Evolutionary conservation across 495 filamentous ascomycete genomes (phyloP), one percentile per base, ranked within the genome.

Genomic region (Aspergillus haitiensis): DNA sequence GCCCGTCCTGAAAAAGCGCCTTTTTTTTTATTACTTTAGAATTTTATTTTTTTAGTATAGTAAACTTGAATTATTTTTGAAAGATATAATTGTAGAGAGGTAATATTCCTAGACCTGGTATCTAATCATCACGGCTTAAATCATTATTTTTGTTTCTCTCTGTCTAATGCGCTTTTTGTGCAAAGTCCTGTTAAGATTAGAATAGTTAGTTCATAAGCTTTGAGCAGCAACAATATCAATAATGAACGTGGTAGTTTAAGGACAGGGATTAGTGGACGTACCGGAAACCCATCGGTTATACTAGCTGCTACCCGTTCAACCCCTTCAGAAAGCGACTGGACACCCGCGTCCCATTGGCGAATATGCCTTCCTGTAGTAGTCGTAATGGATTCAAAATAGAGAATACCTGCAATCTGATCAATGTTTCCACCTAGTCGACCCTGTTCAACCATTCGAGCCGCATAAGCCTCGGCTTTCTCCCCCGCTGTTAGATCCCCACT

Each of bases 381-480:
- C 15, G 80, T 78, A 39, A 81, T 83, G 2, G 68, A 64, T 58
- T 92, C 88, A 67, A 98, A 98, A 67, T 84, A 90, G 44, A 98
- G 94, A 9, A 93, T 72, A 12, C 89, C 79, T 60, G 92, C 90
- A 67, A 98, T 95, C 78, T 98, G 94, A 73, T 98, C 95, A 67
- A 98, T 97, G 50, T 85, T 85, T 8, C 94, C 94, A 2, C 83
- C 82, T 59, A 98, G 73, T 27, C 94, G 85, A 13, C 89, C 90
- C 72, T 97, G 92, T 75, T 97, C 93, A 62, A 98, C 91, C 94
- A 98, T 98, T 51, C 83, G 81, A 4, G 94, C 92, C 11, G 95
- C 93, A 52, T 92, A 96, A 16, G 88, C 86, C 79, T 98, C 95
- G 15, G 94, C 95, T 66, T 87, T 88, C 59, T 91, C 89, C 0